Conservation (phyloP, 345 rosid genomes). For the Brassica juncea region DNA sequence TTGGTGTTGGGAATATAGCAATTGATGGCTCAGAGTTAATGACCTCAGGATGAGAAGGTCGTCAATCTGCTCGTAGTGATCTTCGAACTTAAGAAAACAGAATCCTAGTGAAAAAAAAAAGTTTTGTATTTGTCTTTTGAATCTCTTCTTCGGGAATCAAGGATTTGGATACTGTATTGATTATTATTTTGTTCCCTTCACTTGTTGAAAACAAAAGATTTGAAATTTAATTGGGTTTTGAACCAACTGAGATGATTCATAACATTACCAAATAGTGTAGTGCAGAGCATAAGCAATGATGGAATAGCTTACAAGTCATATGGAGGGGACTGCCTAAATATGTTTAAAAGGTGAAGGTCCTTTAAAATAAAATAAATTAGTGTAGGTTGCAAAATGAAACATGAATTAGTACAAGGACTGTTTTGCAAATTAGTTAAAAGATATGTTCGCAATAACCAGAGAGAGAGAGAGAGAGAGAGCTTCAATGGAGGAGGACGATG, state of each 20-base stretch:
- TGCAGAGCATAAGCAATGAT: slow-evolving; percentile 2
- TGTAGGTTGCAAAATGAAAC: not conserved
- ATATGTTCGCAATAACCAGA: not conserved
- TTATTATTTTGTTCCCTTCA: not conserved
- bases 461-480: slow-evolving; percentile 1
- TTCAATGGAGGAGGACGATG: slow-evolving; percentile 35
- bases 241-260: slow-evolving; percentile 3
- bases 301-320: not conserved
- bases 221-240: not conserved
- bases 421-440: not conserved
- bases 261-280: not conserved
- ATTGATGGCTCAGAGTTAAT: slow-evolving; percentile 51
- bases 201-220: not conserved
- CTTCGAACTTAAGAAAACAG: slow-evolving; percentile 10
- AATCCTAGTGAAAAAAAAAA: not conserved
- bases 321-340: no score
- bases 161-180: slow-evolving; percentile 23
- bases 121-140: slow-evolving; percentile 27
- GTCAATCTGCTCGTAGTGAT: slow-evolving; percentile 37
- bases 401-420: not conserved
- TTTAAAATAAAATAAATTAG: not conserved
- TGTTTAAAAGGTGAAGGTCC: not conserved
- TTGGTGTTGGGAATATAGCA: slow-evolving; percentile 61
- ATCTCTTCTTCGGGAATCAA: not conserved
- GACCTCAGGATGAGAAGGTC: slow-evolving; percentile 32